Base-by-base conservation (phyloP, 148 eudicot genomes). In the Chenopodium suecicum region DNA sequence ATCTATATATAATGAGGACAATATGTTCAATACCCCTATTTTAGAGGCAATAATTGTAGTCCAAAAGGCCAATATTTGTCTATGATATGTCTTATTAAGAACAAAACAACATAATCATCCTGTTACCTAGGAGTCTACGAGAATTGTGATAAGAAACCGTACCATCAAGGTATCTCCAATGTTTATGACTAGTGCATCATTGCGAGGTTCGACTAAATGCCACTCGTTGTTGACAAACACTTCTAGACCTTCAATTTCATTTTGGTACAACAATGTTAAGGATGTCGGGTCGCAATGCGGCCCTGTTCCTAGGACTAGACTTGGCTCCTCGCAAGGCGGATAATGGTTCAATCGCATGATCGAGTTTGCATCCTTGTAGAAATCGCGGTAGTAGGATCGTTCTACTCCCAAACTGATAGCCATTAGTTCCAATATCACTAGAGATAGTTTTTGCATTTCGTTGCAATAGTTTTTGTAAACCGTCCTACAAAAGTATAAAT, bases 141-240 rank as follows among this genome's bases (percentile, higher is more conserved):
- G 6, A 47, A 6, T 41, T 6, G 27, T 23, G 25, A 16, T 66
- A 68, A 44, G 41, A n/a, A 69, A 79, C 70, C 23, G 23, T 85
- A 91, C 92, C 88, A 54, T 86, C 65, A 91, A 90, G 8, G 89
- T 88, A 80, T 90, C 91, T 6, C 94, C 92, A 73, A 91, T 87
- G 80, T 90, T 89, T 17, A 91, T 72, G 17, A 89, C 91, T 2
- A 92, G 80, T 60, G 95, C 93, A 56, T 75, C 80, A 1, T 63
- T 50, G 2, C 76, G 78, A 54, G 95, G 95, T 7, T 65, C 80
- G 19, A 92, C 67, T 17, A 78, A 34, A 41, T 80, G 82, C 91
- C 93, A 91, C 66, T 91, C 87, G 70, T 76, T 77, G 78, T 89
- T 73, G 0, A 58, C 75, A 44, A 86, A 88, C 10, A 90, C 91